Percentiles rank a stretch among this genome's conserved stretches.
Conservation (phyloP, 208 protist genomes). For the Crithidia expoeki region DNA sequence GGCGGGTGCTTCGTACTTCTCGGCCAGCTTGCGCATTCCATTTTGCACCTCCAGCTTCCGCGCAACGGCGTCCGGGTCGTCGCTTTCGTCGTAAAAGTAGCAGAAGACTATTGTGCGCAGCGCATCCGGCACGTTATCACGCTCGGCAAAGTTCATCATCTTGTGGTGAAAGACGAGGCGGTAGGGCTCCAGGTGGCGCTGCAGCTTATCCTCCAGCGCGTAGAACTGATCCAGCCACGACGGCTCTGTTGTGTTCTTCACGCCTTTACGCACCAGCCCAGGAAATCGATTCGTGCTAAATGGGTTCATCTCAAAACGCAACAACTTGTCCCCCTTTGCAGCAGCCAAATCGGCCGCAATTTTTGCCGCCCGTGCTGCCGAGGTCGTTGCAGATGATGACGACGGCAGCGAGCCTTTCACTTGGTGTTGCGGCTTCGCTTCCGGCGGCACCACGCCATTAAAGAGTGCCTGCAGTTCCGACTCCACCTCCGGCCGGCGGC, state of each 20-base stretch:
- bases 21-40: slow-evolving; percentile 8
- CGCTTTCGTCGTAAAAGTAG: slow-evolving; percentile 61
- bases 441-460: slow-evolving; percentile 43
- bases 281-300: slow-evolving; percentile 65
- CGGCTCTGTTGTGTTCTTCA: slow-evolving; percentile 30
- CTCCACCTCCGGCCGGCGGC: slow-evolving; percentile 37
- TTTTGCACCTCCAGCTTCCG: slow-evolving; percentile 12
- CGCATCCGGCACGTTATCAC: slow-evolving; percentile 56
- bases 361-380: neutral
- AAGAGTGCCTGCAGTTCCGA: slow-evolving; percentile 67
- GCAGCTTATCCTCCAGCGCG: slow-evolving; percentile 30
- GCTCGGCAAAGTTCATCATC: slow-evolving; percentile 42
- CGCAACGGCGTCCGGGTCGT: slow-evolving; percentile 37
- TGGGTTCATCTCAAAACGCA: slow-evolving; percentile 56
- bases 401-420: neutral
- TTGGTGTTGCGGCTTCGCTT: neutral
- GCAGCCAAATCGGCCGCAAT: neutral
- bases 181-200: slow-evolving; percentile 8
- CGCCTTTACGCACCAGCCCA: slow-evolving; percentile 48
- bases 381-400: neutral
- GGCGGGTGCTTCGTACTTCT: slow-evolving; percentile 16
- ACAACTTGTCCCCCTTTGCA: slow-evolving; percentile 5
- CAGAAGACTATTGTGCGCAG: slow-evolving; percentile 62
- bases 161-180: slow-evolving; percentile 29
- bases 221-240: slow-evolving; percentile 42